Percentiles rank a stretch among this genome's conserved stretches.
Evolutionary conservation across 768 basidiomycete species (phyloP).

Genomic region (Mycena crocata): DNA sequence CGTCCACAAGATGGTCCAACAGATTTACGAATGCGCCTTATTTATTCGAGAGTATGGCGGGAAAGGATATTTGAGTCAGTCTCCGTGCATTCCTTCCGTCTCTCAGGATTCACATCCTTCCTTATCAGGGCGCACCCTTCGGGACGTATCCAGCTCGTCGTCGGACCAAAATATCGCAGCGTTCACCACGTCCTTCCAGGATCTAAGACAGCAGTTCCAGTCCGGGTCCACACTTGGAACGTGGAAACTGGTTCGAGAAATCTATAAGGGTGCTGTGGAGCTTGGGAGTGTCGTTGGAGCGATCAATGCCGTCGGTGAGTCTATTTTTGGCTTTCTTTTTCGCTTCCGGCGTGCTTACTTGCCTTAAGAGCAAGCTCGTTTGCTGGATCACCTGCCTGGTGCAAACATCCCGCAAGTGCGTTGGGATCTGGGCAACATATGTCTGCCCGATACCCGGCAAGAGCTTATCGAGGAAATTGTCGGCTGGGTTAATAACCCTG

Average conservation of each 20-base stretch:
- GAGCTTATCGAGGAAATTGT: conserved; percentile 11
- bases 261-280: not conserved
- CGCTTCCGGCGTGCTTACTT: not conserved
- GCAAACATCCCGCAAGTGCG: conserved; percentile 16
- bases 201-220: not conserved
- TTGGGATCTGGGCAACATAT: conserved; percentile 11
- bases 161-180: not conserved
- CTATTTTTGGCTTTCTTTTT: not conserved
- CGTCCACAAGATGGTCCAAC: conserved; percentile 11
- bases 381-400: conserved; percentile 14
- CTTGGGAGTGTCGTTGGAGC: not conserved
- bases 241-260: conserved; percentile 1
- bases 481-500: conserved; percentile 4
- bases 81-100: not conserved
- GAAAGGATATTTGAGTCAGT: not conserved
- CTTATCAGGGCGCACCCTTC: not conserved
- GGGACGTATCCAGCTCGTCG: not conserved
- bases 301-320: not conserved
- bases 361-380: not conserved
- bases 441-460: conserved; percentile 9
- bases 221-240: not conserved
- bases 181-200: not conserved
- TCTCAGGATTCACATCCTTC: not conserved
- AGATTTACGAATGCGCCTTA: conserved; percentile 21
- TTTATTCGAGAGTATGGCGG: conserved; percentile 15